Evolutionary conservation across 768 basidiomycete species (phyloP).

Genomic region (Infundibulicybe gibba): DNA sequence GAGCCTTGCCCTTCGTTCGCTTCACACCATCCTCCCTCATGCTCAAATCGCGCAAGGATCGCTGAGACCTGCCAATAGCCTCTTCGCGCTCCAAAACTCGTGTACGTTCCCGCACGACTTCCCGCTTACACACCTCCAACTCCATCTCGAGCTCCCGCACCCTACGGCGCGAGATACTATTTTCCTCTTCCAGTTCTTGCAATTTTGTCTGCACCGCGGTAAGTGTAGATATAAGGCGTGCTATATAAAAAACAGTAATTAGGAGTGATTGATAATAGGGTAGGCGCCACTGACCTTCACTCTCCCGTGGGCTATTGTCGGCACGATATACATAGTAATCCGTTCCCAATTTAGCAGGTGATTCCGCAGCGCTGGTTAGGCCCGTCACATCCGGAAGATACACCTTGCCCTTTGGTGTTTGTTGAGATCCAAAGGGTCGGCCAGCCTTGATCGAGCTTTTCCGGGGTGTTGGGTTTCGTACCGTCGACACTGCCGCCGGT

Average conservation of each 20-base stretch:
- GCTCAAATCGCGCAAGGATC: conserved; percentile 21
- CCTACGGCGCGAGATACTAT: conserved; percentile 73
- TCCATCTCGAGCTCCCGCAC: conserved; percentile 88
- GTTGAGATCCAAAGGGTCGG: conserved; percentile 5
- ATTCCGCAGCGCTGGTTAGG: conserved; percentile 71
- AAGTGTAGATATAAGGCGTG: conserved; percentile 58
- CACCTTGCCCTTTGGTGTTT: conserved; percentile 34
- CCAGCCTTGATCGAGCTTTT: conserved; percentile 16
- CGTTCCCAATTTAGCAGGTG: conserved; percentile 56
- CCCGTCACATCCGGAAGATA: conserved; percentile 84
- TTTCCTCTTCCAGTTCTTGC: conserved; percentile 75
- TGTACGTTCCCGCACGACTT: conserved; percentile 69
- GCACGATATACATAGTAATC: conserved; percentile 49
- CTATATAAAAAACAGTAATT: conserved; percentile 25
- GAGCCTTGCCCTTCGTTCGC: conserved; percentile 36
- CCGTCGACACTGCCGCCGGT: conserved; percentile 11
- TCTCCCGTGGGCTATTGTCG: conserved; percentile 49
- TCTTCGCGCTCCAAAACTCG: conserved; percentile 57
- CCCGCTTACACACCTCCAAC: conserved; percentile 78
- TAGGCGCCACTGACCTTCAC: conserved; percentile 47
- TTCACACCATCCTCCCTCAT: conserved; percentile 17
- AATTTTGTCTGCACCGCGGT: conserved; percentile 65
- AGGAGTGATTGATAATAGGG: neutral
- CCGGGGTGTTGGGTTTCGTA: conserved; percentile 14
- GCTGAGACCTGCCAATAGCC: conserved; percentile 25